Base-by-base conservation (phyloP, 1,139 yeast genomes). In the Pichia sp. region DNA sequence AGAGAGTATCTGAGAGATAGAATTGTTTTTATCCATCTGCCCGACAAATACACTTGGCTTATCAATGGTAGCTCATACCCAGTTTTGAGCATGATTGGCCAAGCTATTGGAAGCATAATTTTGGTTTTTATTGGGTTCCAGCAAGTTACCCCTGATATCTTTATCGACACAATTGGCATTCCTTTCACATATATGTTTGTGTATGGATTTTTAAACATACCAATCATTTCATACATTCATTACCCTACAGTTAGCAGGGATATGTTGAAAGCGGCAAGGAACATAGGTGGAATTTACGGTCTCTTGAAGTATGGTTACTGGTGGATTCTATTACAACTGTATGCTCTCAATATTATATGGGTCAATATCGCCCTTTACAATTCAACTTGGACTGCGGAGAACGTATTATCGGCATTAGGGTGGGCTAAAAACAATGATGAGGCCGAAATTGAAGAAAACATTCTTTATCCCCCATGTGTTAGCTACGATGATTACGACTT, bases 131-230 rank as follows among this genome's bases (percentile, higher is more conserved):
- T 87, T 64, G 96, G 96, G 0, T 66, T 89, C 54, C 70, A 72
- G 56, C 78, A 76, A 58, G 74, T 88, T 41, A 75, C 85, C 7
- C 97, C 98, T 0, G 98, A 93, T 67, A 76, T 90, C n/a, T 90
- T 91, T 82, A 75, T 93, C 36, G 99, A 95, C 64, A 91, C 99
- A 1, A 85, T 89, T 77, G 99, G 99, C 0, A 81, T 88, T 55
- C 98, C 99, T 0, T 93, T 93, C 52, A 73, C 85, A 31, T 90
- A 90, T 66, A 87, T 87, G 0, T 62, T 83, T 36, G 80, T 87
- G 0, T 68, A 75, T 21, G 64, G 71, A 60, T 64, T 80, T 41
- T 72, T 87, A 44, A 75, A 78, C 56, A 72, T 89, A 30, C 99
- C 99, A 1, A 77, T 93, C 31, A 71, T 87, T 30, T 82, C 96